Evolutionary conservation across 1,284 basidiomycete species (phyloP).

Genomic region (Boletus hoseneyae): DNA sequence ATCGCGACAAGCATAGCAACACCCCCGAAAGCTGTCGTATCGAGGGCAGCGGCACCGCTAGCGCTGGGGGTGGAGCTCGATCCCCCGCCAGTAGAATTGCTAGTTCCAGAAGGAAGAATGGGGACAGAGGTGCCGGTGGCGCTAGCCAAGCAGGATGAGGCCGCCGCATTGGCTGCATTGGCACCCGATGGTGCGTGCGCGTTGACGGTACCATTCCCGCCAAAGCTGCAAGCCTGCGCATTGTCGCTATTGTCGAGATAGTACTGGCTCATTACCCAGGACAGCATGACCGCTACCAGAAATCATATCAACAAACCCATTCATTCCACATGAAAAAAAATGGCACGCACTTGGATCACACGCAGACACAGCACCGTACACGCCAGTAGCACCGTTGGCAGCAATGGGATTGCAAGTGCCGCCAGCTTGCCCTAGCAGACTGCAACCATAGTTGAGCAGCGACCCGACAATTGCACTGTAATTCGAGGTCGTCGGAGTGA

Average conservation of each 20-base stretch:
- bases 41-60: constrained; percentile 26
- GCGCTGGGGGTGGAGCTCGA: constrained; percentile 21
- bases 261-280: constrained; percentile 80
- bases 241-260: constrained; percentile 66
- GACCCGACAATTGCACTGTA: constrained; percentile 66
- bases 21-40: constrained; percentile 41
- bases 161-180: constrained; percentile 57
- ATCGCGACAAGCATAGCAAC: constrained; percentile 39
- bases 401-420: constrained; percentile 68
- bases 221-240: constrained; percentile 67
- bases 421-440: constrained; percentile 59
- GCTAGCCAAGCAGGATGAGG: constrained; percentile 67
- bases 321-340: constrained; percentile 3
- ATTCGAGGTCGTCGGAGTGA: constrained; percentile 60
- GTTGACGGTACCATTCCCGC: constrained; percentile 81
- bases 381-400: constrained; percentile 69
- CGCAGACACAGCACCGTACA: constrained; percentile 71
- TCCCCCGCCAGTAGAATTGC: constrained; percentile 22
- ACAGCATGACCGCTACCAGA: constrained; percentile 65
- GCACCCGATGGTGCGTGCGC: constrained; percentile 49
- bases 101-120: constrained; percentile 40
- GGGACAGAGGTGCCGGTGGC: constrained; percentile 70
- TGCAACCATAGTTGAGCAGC: constrained; percentile 69
- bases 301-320: constrained; percentile 9
- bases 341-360: constrained; percentile 67